Percentiles rank a stretch among this genome's conserved stretches.
Evolutionary conservation across 1,284 basidiomycete genomes (phyloP).

Genomic region (Cutaneotrichosporon spelunceum): DNA sequence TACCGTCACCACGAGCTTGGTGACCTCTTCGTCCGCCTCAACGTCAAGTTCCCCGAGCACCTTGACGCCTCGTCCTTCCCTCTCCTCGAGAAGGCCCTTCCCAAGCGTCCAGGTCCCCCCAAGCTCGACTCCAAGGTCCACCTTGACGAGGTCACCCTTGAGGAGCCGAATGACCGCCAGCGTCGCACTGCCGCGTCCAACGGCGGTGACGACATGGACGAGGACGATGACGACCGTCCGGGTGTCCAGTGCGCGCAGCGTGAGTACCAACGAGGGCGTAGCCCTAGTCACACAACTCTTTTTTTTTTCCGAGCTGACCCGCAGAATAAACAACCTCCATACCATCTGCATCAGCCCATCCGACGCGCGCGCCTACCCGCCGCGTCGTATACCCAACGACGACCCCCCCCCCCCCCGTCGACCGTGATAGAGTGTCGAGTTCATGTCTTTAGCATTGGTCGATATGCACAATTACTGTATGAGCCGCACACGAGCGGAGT

Average conservation of each 20-base stretch:
- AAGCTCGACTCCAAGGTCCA: conserved; percentile 65
- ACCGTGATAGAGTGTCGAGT: conserved; percentile 19
- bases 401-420: conserved; percentile 2
- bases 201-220: conserved; percentile 71
- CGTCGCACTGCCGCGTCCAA: conserved; percentile 55
- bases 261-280: conserved; percentile 31
- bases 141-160: conserved; percentile 82
- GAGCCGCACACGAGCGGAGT: background rate
- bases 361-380: background rate
- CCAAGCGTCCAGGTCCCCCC: conserved; percentile 68
- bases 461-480: conserved; percentile 20
- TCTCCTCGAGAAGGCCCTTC: conserved; percentile 81
- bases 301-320: background rate
- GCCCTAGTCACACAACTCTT: background rate
- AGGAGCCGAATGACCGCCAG: conserved; percentile 76
- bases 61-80: conserved; percentile 69
- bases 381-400: conserved; percentile 17
- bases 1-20: conserved; percentile 95
- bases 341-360: conserved; percentile 9
- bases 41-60: conserved; percentile 83
- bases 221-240: conserved; percentile 49
- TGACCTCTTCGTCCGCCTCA: conserved; percentile 85
- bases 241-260: conserved; percentile 56
- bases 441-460: conserved; percentile 26
- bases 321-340: conserved; percentile 10